Evolutionary conservation across 164 flowering plant species (phyloP), one percentile per base, ranked within the genome.

Genomic region (Macadamia tetraphylla): DNA sequence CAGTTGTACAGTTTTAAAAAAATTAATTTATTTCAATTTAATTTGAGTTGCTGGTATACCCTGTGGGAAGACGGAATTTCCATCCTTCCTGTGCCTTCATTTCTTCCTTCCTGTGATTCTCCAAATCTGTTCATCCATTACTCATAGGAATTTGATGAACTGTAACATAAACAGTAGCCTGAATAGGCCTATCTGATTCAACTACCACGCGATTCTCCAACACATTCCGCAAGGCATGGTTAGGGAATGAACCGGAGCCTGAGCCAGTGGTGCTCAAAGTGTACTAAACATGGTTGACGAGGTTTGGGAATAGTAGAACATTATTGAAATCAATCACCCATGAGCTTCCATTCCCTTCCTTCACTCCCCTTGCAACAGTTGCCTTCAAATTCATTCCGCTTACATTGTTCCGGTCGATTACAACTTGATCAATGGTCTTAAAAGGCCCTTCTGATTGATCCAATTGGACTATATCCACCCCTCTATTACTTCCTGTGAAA

Each of bases 381-480:
- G 90, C 62, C 71, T 64, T 87, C 5, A 82, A 0, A 18, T 64
- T 76, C 94, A 91, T 91, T 13, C 87, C 87, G 6, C 48, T 75
- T 32, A 77, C 97, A 57, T 71, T 85, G 65, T 88, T 91, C 62
- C 85, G 67, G 29, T 92, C 95, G 0, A 94, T 80, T 18, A 86
- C 81, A 8, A 94, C 87, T 62, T 88, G 87, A 40, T 83, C 88
- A 17, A 92, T 64, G 12, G 73, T 46, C 12, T 70, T 76, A 69
- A 94, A 94, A 0, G 78, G 64, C 3, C 80, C 83, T 1, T 77
- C 78, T 0, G 82, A 74, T 69, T 88, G 77, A 65, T 92, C 98
- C 70, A 94, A 56, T 53, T 86, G 92, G 35, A 94, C 89, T 6
- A 94, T 92, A 6, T 75, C 87, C 7, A 82, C 63, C 51, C 89